These are phyloP conservation scores for Lactarius sp. DNA, from an alignment of 768 basidiomycete genomes.

Conservation along the genomic window DNA sequence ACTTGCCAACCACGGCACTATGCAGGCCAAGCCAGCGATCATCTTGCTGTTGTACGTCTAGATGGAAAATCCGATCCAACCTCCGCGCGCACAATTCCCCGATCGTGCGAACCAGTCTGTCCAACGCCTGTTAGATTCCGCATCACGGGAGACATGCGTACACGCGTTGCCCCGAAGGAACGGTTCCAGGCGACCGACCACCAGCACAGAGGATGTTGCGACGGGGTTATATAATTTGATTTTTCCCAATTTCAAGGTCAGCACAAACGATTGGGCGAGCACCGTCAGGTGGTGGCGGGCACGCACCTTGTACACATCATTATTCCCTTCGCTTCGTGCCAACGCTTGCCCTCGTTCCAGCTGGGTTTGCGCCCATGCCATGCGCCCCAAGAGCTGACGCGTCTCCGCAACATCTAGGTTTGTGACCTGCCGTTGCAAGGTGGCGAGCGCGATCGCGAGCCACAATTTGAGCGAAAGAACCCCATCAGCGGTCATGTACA, in stretches of 20 bases:
- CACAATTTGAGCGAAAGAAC: conserved; percentile 22
- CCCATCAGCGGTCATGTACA: conserved; percentile 25
- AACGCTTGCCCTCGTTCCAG: conserved; percentile 14
- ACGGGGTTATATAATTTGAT: conserved; percentile 11
- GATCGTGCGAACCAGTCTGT: conserved; percentile 20
- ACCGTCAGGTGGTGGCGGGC: background rate
- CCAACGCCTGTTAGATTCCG: conserved; percentile 17
- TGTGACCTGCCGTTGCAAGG: conserved; percentile 4
- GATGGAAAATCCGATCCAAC: conserved; percentile 22
- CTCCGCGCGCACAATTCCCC: conserved; percentile 17
- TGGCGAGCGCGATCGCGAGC: conserved; percentile 18
- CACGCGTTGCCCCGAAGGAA: conserved; percentile 19
- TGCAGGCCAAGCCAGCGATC: conserved; percentile 12
- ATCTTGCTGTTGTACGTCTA: conserved; percentile 11
- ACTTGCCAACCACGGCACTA: conserved; percentile 20
- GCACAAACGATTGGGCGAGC: background rate
- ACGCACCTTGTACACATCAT: conserved; percentile 15
- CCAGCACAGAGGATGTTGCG: conserved; percentile 1
- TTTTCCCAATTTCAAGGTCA: conserved; percentile 14
- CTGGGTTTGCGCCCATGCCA: conserved; percentile 15
- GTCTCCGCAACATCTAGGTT: background rate
- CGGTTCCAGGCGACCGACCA: conserved; percentile 5
- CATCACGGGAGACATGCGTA: conserved; percentile 14
- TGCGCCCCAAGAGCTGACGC: background rate
- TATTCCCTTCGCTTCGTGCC: background rate